Percentiles rank a stretch among this genome's conserved stretches.
Conservation (phyloP, 208 protist genomes). For the Crithidia thermophila region DNA sequence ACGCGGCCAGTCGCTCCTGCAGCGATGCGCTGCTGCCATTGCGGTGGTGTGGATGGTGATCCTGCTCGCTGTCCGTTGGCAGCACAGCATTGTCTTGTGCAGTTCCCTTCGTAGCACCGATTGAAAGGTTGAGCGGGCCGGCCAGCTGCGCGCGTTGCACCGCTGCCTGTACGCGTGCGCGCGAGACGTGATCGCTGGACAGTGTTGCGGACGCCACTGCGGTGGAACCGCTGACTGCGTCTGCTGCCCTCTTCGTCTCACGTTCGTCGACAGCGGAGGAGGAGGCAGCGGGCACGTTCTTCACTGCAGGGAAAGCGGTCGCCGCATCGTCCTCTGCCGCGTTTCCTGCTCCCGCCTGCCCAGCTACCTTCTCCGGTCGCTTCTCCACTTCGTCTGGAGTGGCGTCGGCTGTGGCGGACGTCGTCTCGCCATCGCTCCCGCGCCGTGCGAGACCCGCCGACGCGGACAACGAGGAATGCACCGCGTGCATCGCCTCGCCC, state of each 20-base stretch:
- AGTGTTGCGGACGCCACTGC: neutral
- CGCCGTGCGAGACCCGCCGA: too few species aligned
- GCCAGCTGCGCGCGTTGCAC: slow-evolving; percentile 15
- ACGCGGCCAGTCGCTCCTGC: slow-evolving; percentile 49
- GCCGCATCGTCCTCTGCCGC: too few species aligned
- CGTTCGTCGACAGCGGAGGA: too few species aligned
- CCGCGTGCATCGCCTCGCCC: slow-evolving; percentile 24
- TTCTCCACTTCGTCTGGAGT: too few species aligned
- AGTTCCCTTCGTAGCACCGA: neutral
- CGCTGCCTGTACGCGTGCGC: slow-evolving; percentile 13
- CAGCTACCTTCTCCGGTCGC: too few species aligned
- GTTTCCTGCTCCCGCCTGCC: too few species aligned
- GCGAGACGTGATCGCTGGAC: neutral
- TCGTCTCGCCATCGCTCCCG: too few species aligned
- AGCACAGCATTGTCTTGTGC: neutral
- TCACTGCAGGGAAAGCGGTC: too few species aligned
- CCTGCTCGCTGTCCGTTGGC: neutral
- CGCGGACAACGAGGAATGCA: slow-evolving; percentile 20
- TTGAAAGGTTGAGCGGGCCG: slow-evolving; percentile 1
- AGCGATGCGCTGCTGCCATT: slow-evolving; percentile 13
- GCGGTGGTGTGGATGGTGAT: neutral
- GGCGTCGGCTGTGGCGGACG: neutral
- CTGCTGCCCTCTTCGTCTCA: too few species aligned
- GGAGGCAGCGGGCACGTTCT: too few species aligned
- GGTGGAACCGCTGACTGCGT: neutral